Percentiles rank a stretch among this genome's conserved stretches.
Conservation (phyloP, 2,329 filamentous ascomycete genomes). For the Pseudocercospora vitis region DNA sequence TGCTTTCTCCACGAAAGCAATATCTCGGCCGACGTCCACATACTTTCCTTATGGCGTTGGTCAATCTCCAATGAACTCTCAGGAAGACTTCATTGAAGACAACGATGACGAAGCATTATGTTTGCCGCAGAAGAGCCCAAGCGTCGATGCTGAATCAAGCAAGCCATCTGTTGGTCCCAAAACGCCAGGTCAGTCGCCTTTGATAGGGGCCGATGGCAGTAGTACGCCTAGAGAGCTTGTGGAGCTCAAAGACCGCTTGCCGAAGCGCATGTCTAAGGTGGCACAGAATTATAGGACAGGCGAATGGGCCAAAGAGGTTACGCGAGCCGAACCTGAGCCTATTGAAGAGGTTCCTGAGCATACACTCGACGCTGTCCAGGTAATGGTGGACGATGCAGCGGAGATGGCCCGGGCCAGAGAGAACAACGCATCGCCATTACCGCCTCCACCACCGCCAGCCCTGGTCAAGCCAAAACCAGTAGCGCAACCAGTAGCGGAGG, state of each 20-base stretch:
- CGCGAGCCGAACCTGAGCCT: conserved; percentile 67
- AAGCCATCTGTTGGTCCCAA: conserved; percentile 9
- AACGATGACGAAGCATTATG: conserved; percentile 25
- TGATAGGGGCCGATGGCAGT: conserved; percentile 4
- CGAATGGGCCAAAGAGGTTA: conserved; percentile 92
- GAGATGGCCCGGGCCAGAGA: conserved; percentile 38
- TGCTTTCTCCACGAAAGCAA: conserved; percentile 18
- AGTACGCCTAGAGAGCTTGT: conserved; percentile 7
- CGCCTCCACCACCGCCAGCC: conserved; percentile 20
- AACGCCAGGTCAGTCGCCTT: conserved; percentile 10
- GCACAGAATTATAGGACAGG: conserved; percentile 85
- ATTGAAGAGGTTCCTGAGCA: conserved; percentile 32
- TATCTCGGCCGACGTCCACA: conserved; percentile 21
- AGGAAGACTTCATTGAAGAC: conserved; percentile 21
- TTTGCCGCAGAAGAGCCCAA: conserved; percentile 15
- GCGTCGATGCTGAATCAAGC: not conserved
- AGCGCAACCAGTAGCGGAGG: conserved; percentile 6
- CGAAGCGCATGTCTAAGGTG: conserved; percentile 70
- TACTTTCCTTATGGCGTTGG: conserved; percentile 15
- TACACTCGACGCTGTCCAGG: conserved; percentile 44
- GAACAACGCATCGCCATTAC: conserved; percentile 27
- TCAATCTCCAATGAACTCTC: conserved; percentile 1
- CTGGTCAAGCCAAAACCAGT: conserved; percentile 2
- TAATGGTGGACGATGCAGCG: conserved; percentile 49
- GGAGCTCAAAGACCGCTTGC: conserved; percentile 61